Percentiles rank a stretch among this genome's conserved stretches.
phyloP scores from a whole-genome alignment of 2,329 filamentous ascomycete genomes.

The Xylaria sp. region DNA sequence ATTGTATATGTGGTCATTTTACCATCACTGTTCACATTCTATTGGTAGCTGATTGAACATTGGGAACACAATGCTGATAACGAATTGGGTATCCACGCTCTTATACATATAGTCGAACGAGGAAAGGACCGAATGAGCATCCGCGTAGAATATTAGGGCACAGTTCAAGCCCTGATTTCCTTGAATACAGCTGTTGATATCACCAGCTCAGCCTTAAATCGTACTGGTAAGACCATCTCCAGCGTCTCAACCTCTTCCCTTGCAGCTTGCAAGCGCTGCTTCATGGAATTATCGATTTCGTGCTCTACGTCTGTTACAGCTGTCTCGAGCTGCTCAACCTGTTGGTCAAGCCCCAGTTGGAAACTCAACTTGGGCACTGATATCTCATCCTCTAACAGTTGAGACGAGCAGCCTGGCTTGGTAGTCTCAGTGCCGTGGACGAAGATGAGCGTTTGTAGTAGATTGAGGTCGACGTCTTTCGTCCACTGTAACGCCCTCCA shows the following conservation, averaged over 20 bases:
- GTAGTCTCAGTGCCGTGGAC: constrained; percentile 47
- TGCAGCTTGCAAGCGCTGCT: constrained; percentile 49
- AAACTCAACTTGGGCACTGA: constrained; percentile 35
- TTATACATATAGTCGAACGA: constrained; percentile 5
- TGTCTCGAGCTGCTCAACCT: constrained; percentile 40
- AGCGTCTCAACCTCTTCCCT: constrained; percentile 49
- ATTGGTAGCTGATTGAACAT: too few relatives aligned
- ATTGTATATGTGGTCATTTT: background rate
- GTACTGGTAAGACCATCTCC: constrained; percentile 47
- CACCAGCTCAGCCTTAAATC: constrained; percentile 47
- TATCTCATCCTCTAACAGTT: constrained; percentile 46
- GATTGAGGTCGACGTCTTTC: constrained; percentile 42
- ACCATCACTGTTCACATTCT: background rate
- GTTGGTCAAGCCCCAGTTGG: constrained; percentile 41
- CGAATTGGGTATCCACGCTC: constrained; percentile 31
- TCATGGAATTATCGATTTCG: constrained; percentile 39
- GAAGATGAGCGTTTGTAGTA: constrained; percentile 49
- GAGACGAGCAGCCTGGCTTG: constrained; percentile 42
- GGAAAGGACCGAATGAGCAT: background rate
- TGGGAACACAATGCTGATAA: constrained; percentile 1
- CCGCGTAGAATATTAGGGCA: background rate
- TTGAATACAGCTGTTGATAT: constrained; percentile 50
- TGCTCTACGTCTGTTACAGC: constrained; percentile 24
- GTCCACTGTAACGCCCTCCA: constrained; percentile 49
- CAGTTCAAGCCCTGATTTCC: constrained; percentile 35